Evolutionary conservation across 257 asterid genomes (phyloP).

Genomic region (Lavandula angustifolia): DNA sequence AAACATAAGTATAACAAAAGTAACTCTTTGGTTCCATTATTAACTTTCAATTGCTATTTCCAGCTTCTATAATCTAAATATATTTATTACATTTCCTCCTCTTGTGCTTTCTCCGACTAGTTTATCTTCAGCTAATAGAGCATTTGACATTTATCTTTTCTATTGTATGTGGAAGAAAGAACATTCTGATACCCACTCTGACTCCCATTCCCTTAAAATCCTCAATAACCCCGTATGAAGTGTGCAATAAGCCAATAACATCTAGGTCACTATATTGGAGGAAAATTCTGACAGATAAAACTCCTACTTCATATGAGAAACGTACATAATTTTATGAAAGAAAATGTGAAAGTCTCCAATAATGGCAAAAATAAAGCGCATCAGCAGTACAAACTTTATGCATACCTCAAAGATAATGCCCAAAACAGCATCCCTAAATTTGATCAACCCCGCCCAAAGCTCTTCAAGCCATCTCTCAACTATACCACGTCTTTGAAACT

Average conservation of each 20-base stretch:
- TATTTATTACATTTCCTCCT: background rate
- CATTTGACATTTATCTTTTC: constrained; percentile 8
- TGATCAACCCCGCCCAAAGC: constrained; percentile 82
- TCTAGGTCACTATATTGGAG: background rate
- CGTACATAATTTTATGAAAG: constrained; percentile 1
- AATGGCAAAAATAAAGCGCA: constrained; percentile 11
- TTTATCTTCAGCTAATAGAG: constrained; percentile 5
- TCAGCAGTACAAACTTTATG: constrained; percentile 27
- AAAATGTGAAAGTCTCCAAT: constrained; percentile 14
- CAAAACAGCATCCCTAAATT: constrained; percentile 67
- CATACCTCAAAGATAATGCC: constrained; percentile 73
- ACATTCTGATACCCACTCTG: no score
- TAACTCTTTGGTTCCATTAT: background rate
- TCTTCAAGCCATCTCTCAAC: constrained; percentile 97
- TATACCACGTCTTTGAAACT: constrained; percentile 80
- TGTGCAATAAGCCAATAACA: constrained; percentile 8
- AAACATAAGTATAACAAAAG: background rate
- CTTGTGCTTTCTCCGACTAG: constrained; percentile 3
- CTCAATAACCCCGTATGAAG: background rate
- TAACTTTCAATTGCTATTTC: background rate
- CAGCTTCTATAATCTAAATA: background rate
- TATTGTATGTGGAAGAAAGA: background rate
- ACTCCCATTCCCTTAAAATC: background rate
- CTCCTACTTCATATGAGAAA: background rate
- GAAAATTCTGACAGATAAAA: background rate